Base-by-base conservation (phyloP, 1,139 yeast genomes). In the Magnusiomyces fungicola region DNA sequence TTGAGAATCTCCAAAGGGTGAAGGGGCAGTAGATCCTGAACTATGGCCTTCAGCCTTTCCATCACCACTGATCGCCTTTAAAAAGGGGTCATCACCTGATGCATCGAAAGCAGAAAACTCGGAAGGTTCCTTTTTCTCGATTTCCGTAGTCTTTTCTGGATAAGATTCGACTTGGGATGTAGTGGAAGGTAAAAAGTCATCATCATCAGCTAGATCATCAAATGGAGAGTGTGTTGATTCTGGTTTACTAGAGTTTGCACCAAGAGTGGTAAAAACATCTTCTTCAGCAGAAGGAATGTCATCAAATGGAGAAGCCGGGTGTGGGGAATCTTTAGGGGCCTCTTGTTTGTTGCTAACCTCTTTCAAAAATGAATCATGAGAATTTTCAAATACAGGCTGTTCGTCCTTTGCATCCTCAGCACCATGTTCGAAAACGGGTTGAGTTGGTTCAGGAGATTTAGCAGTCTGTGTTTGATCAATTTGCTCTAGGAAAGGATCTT, bases 181-280 rank as follows among this genome's bases (percentile, higher is more conserved):
- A 7, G 30, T 27, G 7, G 10, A 7, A 7, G 30, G 30, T 12
- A 7, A 12, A 7, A 12, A 12, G 30, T 34, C 36, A 18, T 34
- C 23, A n/a, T 34, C 21, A 22, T 30, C 41, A 14, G 45, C 30
- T 21, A 29, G 34, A 21, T 38, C 47, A 23, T 18, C 49, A 16
- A 45, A 43, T 2, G 41, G 19, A 5, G 39, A 43, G 14, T 6
- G 5, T 2, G 25, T 5, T 19, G 18, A 18, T 32, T 23, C 45
- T 43, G 25, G n/a, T n/a, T 10, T 19, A 39, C 27, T 27, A 19
- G 27, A 3, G 5, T 39, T 39, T n/a, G 43, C 9, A 5, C 23
- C 38, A 18, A 34, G 6, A 19, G 22, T 4, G 12, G 43, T 9
- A 39, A 39, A 39, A 19, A 16, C 3, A 14, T 22, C 43, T 3